phyloP scores from a whole-genome alignment of 805 yeast genomes.

The Saturnispora galanensis region DNA sequence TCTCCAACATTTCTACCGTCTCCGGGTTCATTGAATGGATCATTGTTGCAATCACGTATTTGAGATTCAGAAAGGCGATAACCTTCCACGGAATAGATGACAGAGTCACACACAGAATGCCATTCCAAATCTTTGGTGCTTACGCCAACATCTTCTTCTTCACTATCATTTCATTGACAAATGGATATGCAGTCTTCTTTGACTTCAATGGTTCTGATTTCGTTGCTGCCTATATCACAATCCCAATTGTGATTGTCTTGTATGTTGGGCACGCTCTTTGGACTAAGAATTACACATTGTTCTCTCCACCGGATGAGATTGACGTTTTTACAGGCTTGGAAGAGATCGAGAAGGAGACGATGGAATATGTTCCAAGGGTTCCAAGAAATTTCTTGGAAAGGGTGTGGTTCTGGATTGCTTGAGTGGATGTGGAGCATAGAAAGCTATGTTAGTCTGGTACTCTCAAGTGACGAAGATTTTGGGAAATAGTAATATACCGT shows the following conservation, averaged over 20 bases:
- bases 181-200: slow-evolving; percentile 56
- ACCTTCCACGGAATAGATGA: slow-evolving; percentile 39
- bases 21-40: slow-evolving; percentile 64
- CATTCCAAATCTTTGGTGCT: slow-evolving; percentile 49
- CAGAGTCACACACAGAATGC: slow-evolving; percentile 48
- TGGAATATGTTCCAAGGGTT: slow-evolving; percentile 21
- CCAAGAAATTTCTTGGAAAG: slow-evolving; percentile 34
- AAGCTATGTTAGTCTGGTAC: too few relatives aligned
- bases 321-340: slow-evolving; percentile 57
- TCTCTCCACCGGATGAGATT: slow-evolving; percentile 44
- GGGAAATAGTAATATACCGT: too few relatives aligned
- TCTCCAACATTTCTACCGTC: slow-evolving; percentile 54
- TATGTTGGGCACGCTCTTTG: slow-evolving; percentile 49
- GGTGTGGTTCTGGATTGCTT: slow-evolving; percentile 41
- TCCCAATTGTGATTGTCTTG: slow-evolving; percentile 43
- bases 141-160: slow-evolving; percentile 37
- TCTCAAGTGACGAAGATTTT: too few relatives aligned
- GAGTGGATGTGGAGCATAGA: neutral
- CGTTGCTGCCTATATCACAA: slow-evolving; percentile 56
- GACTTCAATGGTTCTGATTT: slow-evolving; percentile 42
- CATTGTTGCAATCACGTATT: slow-evolving; percentile 41
- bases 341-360: slow-evolving; percentile 46
- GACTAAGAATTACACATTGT: slow-evolving; percentile 35
- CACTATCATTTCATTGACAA: slow-evolving; percentile 36
- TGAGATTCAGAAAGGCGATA: slow-evolving; percentile 59